Evolutionary conservation across 371 early-diverging fungal genomes (phyloP), one percentile per base, ranked within the genome.

Genomic region (Dentiscutata heterogama): DNA sequence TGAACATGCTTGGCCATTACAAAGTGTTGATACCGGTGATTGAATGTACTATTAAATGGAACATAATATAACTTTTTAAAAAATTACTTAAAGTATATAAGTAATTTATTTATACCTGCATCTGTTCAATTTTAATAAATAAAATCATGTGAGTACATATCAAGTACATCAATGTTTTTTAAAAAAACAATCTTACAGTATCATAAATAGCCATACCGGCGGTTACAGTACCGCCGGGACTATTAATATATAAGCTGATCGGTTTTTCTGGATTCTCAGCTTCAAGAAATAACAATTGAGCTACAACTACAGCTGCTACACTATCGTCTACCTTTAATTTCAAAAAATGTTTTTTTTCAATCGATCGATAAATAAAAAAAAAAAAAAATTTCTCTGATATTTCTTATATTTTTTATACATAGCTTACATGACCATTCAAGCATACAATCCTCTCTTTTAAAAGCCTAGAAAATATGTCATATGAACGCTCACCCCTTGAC

Each of bases 1-100:
- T 0, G 98, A 97, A 82, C 97, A 96, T 11, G 99, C 99, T 87
- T 98, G 98, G 10, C 99, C 99, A 75, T 95, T 94, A 87, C 99
- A 98, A 70, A 98, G 87, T 1, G 99, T 99, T 10, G 95, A 92
- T 0, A 99, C 97, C 3, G 99, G 97, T 7, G 94, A 93, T 88
- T 94, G 91, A 56, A 99, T 96, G 81, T 96, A 98, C 93, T 98
- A 86, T 56, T 16, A 56, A 74, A 67, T 29, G 29, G 16, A 67
- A 20, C 20, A 60, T 60, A 22, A 8, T 60, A 60, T 11, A 50
- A 50, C 13, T 60, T 18, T 72, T 64, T 76, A 61, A 42, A 6
- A 39, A 60, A 51, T 54, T 64, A 74, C 46, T 56, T 65, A 18
- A 22, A 22, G 22, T 71, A 18, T 54, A 6, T 54, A 3, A 68